phyloP scores from a whole-genome alignment of 73 alveolate species.

The Paramecium tetraurelia region DNA sequence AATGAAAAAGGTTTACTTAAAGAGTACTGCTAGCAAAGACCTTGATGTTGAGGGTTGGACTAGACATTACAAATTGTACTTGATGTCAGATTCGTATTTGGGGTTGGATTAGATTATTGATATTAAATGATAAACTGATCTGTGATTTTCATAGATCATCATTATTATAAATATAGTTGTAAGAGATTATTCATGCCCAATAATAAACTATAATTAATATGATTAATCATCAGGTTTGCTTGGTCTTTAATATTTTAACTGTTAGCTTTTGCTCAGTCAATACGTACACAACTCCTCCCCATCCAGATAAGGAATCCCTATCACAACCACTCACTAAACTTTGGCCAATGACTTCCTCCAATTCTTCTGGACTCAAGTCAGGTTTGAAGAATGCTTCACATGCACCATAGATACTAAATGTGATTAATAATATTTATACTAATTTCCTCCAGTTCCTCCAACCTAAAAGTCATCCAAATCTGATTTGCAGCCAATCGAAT shows the following conservation, averaged over 20 bases:
- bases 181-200: not conserved
- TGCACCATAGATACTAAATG: constrained; percentile 71
- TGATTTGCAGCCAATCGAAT: constrained; percentile 90
- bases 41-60: not conserved
- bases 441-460: constrained; percentile 91
- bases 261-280: constrained; percentile 54
- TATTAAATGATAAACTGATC: not conserved
- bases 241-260: constrained; percentile 53
- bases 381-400: constrained; percentile 93
- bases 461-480: constrained; percentile 74
- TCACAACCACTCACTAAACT: constrained; percentile 87
- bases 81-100: constrained; percentile 54
- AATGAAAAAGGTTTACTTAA: constrained; percentile 21
- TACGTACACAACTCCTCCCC: constrained; percentile 96
- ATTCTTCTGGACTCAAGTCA: constrained; percentile 83
- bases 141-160: not conserved
- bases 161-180: not conserved
- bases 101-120: constrained; percentile 22
- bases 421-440: constrained; percentile 64
- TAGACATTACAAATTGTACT: not conserved
- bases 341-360: constrained; percentile 91
- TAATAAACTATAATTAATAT: not conserved
- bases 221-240: constrained; percentile 49
- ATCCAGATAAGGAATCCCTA: constrained; percentile 95
- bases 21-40: not conserved